A percentile compares a stretch with the other conserved stretches of the same genome.
Evolutionary conservation across 495 filamentous ascomycete genomes (phyloP).

Genomic region (Parachaetomium inaequale): DNA sequence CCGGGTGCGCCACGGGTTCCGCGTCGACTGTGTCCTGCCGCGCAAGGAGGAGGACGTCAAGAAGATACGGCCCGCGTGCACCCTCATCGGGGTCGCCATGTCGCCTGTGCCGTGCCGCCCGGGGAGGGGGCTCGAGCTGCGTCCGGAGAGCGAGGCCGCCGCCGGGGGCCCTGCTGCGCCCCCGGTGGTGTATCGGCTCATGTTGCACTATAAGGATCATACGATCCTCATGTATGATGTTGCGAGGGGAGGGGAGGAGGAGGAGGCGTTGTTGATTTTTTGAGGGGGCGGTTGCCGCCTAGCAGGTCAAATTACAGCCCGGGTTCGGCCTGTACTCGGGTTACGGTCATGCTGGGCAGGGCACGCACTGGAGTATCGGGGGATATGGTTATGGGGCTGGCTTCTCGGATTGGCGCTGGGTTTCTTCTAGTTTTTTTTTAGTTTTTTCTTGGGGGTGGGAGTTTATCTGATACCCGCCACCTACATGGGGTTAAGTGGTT

Average conservation of each 20-base stretch:
- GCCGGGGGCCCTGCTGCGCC: constrained; percentile 7
- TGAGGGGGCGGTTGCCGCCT: neutral
- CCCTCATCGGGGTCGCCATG: constrained; percentile 43
- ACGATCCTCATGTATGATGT: constrained; percentile 81
- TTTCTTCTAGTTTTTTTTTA: no score
- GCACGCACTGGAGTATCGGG: neutral
- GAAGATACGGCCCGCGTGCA: constrained; percentile 35
- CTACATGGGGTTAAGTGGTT: neutral
- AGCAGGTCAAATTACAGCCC: no score
- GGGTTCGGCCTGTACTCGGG: no score
- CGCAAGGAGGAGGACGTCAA: constrained; percentile 36
- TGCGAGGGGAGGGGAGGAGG: constrained; percentile 15
- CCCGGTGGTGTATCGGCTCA: constrained; percentile 57
- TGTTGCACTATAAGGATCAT: constrained; percentile 74
- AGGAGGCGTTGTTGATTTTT: constrained; percentile 28
- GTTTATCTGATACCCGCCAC: neutral
- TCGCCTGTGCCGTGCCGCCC: constrained; percentile 46
- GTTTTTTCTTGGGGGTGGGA: no score
- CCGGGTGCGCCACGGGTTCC: constrained; percentile 36
- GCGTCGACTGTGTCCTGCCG: constrained; percentile 45
- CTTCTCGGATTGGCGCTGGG: neutral
- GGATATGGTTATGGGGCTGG: neutral
- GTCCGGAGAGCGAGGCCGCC: constrained; percentile 12
- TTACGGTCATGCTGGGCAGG: no score
- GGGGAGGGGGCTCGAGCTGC: constrained; percentile 40